Evolutionary conservation across 2,329 filamentous ascomycete species (phyloP).

Genomic region (Fusarium camptoceras): DNA sequence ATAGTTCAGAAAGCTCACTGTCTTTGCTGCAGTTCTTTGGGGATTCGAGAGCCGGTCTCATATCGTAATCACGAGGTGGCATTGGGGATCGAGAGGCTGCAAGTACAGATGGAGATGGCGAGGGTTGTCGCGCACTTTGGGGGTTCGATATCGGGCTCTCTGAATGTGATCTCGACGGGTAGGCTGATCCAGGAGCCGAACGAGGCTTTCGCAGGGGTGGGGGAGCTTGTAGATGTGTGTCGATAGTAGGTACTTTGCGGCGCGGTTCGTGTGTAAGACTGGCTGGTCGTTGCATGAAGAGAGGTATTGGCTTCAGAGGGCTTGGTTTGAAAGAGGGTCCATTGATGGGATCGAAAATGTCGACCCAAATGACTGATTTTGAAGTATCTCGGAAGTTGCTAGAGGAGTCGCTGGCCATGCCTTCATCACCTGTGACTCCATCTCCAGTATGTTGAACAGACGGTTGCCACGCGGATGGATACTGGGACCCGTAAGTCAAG

Average conservation of each 20-base stretch:
- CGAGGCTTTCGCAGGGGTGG: conserved; percentile 10
- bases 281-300: conserved; percentile 56
- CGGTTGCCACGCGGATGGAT: conserved; percentile 4
- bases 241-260: conserved; percentile 13
- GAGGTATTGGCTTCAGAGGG: conserved; percentile 64
- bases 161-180: conserved; percentile 1
- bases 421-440: conserved; percentile 16
- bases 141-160: background rate
- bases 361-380: conserved; percentile 60
- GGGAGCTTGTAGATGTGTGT: conserved; percentile 30
- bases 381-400: conserved; percentile 41
- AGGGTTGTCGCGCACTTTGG: background rate
- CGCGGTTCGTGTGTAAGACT: conserved; percentile 24
- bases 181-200: conserved; percentile 14
- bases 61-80: conserved; percentile 4
- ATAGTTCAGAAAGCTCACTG: conserved; percentile 14
- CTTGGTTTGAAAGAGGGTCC: conserved; percentile 60
- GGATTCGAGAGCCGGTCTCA: background rate
- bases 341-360: conserved; percentile 62
- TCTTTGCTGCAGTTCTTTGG: conserved; percentile 7
- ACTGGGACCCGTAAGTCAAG: conserved; percentile 18
- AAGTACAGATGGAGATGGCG: conserved; percentile 3
- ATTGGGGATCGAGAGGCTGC: conserved; percentile 1
- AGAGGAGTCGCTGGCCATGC: background rate
- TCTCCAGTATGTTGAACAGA: conserved; percentile 2